These are phyloP conservation scores for Aspergillus affinis DNA, from an alignment of 495 filamentous ascomycete genomes.

Conservation along the genomic window DNA sequence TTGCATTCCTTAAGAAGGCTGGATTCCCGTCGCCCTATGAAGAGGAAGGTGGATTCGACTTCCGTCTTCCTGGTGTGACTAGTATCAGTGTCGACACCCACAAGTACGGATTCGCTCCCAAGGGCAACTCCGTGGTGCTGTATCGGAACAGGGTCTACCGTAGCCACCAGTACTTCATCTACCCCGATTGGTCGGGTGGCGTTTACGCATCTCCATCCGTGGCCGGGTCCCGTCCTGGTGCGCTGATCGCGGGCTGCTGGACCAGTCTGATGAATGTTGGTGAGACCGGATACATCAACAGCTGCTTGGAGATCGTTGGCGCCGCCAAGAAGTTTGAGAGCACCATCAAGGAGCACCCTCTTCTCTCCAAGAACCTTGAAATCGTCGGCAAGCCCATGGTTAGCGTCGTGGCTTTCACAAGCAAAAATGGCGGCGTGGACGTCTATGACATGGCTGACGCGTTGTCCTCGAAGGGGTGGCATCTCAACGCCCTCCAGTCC, in stretches of 20 bases:
- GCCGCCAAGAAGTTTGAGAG: conserved; percentile 79
- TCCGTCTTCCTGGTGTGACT: conserved; percentile 89
- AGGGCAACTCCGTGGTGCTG: conserved; percentile 88
- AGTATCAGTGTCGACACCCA: conserved; percentile 96
- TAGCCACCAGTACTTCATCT: conserved; percentile 92
- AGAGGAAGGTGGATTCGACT: conserved; percentile 83
- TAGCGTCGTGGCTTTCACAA: conserved; percentile 84
- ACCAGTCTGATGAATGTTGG: conserved; percentile 83
- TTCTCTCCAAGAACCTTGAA: conserved; percentile 68
- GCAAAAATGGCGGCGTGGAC: conserved; percentile 64
- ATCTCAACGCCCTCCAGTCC: conserved; percentile 89
- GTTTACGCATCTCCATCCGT: conserved; percentile 92
- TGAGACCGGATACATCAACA: conserved; percentile 82
- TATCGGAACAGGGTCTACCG: conserved; percentile 80
- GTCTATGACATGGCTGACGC: conserved; percentile 87
- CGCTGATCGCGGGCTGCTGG: conserved; percentile 94
- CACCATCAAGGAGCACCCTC: conserved; percentile 64
- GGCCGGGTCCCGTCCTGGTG: conserved; percentile 88
- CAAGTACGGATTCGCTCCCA: conserved; percentile 98
- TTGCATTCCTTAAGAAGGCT: conserved; percentile 86
- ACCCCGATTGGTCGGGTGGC: conserved; percentile 90
- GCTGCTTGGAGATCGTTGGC: conserved; percentile 85
- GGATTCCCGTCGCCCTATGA: conserved; percentile 67
- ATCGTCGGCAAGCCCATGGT: conserved; percentile 85
- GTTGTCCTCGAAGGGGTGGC: conserved; percentile 84